Evolutionary conservation across 768 basidiomycete genomes (phyloP).

Genomic region (Mycena crocata): DNA sequence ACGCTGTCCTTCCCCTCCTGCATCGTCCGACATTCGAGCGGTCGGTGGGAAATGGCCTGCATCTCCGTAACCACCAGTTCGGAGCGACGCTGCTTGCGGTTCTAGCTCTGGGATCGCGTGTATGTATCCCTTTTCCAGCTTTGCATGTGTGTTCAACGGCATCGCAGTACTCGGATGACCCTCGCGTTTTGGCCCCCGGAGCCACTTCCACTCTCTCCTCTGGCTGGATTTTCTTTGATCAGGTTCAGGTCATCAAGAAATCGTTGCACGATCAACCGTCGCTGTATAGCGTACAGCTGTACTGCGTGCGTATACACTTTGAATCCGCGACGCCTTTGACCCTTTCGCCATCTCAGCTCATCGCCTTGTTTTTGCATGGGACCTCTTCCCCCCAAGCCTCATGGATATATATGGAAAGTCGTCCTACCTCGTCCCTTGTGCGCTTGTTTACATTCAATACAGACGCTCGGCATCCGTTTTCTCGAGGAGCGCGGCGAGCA

Average conservation of each 20-base stretch:
- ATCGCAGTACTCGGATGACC: slow-evolving; percentile 12
- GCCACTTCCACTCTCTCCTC: slow-evolving; percentile 52
- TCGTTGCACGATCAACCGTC: slow-evolving; percentile 66
- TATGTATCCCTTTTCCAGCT: slow-evolving; percentile 50
- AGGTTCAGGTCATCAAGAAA: slow-evolving; percentile 70
- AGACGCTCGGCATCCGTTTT: slow-evolving; percentile 67
- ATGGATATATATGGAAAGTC: slow-evolving; percentile 71
- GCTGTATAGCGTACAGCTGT: slow-evolving; percentile 78
- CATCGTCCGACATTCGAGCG: slow-evolving; percentile 75
- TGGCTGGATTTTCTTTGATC: slow-evolving; percentile 71
- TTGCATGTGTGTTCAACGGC: too few species aligned
- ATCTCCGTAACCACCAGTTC: slow-evolving; percentile 64
- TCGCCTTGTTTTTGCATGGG: slow-evolving; percentile 48
- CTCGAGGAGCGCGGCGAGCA: slow-evolving; percentile 74
- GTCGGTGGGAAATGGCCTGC: slow-evolving; percentile 57
- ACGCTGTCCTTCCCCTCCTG: slow-evolving; percentile 65
- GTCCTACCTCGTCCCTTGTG: too few species aligned
- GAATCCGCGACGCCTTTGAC: background rate
- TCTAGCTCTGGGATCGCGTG: slow-evolving; percentile 67
- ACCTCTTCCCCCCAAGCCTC: slow-evolving; percentile 59
- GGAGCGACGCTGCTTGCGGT: slow-evolving; percentile 69
- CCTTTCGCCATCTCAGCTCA: slow-evolving; percentile 36
- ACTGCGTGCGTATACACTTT: slow-evolving; percentile 55
- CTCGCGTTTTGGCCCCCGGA: slow-evolving; percentile 5
- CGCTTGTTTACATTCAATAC: background rate